Base-by-base conservation (phyloP, 768 basidiomycete genomes). In the Leccinum imitatum region DNA sequence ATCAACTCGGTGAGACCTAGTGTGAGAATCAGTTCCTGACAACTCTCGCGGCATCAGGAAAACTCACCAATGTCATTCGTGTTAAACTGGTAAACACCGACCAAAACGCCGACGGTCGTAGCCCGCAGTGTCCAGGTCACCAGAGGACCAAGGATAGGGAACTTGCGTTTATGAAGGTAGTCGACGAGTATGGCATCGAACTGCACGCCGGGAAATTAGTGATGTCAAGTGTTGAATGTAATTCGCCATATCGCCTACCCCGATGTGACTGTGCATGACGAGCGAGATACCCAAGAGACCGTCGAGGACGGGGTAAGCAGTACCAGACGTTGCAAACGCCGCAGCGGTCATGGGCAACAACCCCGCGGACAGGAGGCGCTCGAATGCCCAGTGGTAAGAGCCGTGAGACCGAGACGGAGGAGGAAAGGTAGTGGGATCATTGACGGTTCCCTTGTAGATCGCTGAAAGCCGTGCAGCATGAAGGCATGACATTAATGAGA, bases 81-180 rank as follows among this genome's bases (percentile, higher is more conserved):
- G 79, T 98, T 98, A 81, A 98, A 98, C 75, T 97, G 90, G 78
- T 97, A 99, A 6, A 98, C 84, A 15, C 97, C 96, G 50, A 93
- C 86, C 54, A 95, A 81, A 5, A 90, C 86, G 21, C 87, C 93
- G 41, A 87, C 84, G 30, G 97, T 98, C 6, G 86, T 78, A 6
- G 84, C 75, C 51, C 94, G 83, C 57, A 98, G 79, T 8, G 79
- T 73, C 96, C 96, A 98, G n/a, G 79, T 85, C 13, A 74, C 67
- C 50, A 87, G 56, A 1, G 79, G 84, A 11, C 92, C 95, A 59
- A 94, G 54, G 48, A 86, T 64, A n/a, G 94, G 93, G 81, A 90
- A 97, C 76, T 99, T 98, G 75, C 96, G 91, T 25, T 83, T 78
- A 77, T 98, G 95, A 50, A 98, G 71, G 76, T 98, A 99, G 80